Evolutionary conservation across 192 early-diverging fungal genomes (phyloP).

Genomic region (Entomortierella beljakovae): DNA sequence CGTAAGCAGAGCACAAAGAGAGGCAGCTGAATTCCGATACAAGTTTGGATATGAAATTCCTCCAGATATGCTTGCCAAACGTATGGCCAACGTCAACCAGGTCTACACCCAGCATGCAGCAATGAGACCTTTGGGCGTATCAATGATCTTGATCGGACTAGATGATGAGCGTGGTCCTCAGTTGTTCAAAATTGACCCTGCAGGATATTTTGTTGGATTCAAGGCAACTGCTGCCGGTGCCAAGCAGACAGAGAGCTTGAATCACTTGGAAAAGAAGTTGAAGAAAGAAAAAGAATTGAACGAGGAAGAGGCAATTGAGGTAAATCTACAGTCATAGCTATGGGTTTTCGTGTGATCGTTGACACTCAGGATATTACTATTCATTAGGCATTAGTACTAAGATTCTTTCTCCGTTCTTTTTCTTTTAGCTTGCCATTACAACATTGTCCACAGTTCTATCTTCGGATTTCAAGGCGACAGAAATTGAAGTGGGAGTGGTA

Average conservation of each 20-base stretch:
- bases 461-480: slow-evolving; percentile 95
- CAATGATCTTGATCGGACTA: slow-evolving; percentile 97
- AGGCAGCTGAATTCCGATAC: slow-evolving; percentile 98
- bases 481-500: slow-evolving; percentile 95
- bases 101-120: slow-evolving; percentile 99
- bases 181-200: slow-evolving; percentile 98
- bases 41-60: slow-evolving; percentile 99
- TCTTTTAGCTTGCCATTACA: slow-evolving; percentile 86
- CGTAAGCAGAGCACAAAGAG: slow-evolving; percentile 90
- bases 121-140: slow-evolving; percentile 97
- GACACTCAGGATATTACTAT: background rate
- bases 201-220: slow-evolving; percentile 98
- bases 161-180: slow-evolving; percentile 98
- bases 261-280: slow-evolving; percentile 97
- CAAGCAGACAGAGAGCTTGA: slow-evolving; percentile 95
- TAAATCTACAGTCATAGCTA: slow-evolving; percentile 40
- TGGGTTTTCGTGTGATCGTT: background rate
- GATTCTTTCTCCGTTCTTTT: background rate
- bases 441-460: slow-evolving; percentile 92
- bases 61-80: slow-evolving; percentile 96
- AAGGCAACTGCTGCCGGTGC: slow-evolving; percentile 95
- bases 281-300: slow-evolving; percentile 88
- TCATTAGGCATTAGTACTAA: background rate
- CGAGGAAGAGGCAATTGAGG: slow-evolving; percentile 93
- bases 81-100: slow-evolving; percentile 98